Conservation (phyloP, 768 basidiomycete species). For the Calocera viscosa region DNA sequence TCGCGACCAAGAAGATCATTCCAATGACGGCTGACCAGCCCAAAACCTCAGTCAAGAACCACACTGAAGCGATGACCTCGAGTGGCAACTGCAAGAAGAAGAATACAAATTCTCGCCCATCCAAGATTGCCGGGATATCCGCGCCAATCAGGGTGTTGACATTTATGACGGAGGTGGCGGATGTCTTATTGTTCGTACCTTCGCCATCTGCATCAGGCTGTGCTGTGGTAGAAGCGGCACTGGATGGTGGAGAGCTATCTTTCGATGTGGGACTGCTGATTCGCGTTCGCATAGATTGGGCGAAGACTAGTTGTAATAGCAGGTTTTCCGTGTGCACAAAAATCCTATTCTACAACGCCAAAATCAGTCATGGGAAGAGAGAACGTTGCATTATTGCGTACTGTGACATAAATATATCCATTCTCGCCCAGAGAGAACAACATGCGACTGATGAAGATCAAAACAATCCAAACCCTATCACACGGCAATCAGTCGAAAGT, state of each 20-base stretch:
- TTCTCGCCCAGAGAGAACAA: neutral
- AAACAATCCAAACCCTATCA: neutral
- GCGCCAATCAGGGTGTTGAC: constrained; percentile 3
- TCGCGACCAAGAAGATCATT: neutral
- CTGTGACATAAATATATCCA: neutral
- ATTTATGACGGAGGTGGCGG: neutral
- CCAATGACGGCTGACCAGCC: neutral
- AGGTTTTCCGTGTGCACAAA: constrained; percentile 1
- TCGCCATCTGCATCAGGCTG: neutral
- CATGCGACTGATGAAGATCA: neutral
- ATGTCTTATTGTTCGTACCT: neutral
- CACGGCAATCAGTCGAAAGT: neutral
- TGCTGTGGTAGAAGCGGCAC: neutral
- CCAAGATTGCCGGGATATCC: neutral
- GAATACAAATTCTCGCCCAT: neutral
- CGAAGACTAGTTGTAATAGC: neutral
- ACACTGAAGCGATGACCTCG: neutral
- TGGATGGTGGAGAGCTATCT: neutral
- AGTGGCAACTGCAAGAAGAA: neutral
- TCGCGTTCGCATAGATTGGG: neutral
- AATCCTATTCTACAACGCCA: neutral
- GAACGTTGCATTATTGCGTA: neutral
- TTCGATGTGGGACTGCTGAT: neutral
- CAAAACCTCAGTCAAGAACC: neutral
- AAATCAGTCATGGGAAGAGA: neutral